Evolutionary conservation across 228 moss, liverwort and hornwort species (phyloP), one percentile per base, ranked within the genome.

Genomic region (Sphagnum magellanicum): DNA sequence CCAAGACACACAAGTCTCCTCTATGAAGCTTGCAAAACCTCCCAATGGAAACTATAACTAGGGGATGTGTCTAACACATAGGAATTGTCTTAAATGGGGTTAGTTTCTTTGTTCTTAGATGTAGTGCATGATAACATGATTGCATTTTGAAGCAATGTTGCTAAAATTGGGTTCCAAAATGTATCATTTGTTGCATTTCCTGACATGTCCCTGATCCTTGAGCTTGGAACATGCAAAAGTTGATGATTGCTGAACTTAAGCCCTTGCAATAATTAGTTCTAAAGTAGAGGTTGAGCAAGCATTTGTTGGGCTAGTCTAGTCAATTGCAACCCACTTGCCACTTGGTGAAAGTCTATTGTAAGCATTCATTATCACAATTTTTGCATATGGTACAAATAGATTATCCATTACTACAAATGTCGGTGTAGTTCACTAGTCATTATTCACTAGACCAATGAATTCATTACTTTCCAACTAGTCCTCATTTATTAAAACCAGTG

Each of bases 21-120:
- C n/a, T n/a, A n/a, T n/a, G n/a, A n/a, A n/a, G n/a, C n/a, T n/a
- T n/a, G n/a, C n/a, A n/a, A n/a, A n/a, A n/a, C n/a, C n/a, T n/a
- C n/a, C n/a, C n/a, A n/a, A n/a, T n/a, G n/a, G n/a, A n/a, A n/a
- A n/a, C n/a, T n/a, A n/a, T n/a, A n/a, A n/a, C n/a, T n/a, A 52
- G 8, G 46, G 13, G 11, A 16, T 14, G n/a, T 17, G 16, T 11
- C 52, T 16, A 8, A 58, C 4, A n/a, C n/a, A n/a, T n/a, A n/a
- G n/a, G n/a, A n/a, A n/a, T n/a, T n/a, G 6, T 81, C 84, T 83
- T 78, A 90, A 88, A 69, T 70, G 63, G 46, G 90, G 90, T 11
- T 88, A 88, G 65, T 88, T 90, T 58, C 88, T 85, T 68, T 90
- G 90, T 76, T 90, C 88, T 79, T 88, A 88, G 65, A 90, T 76